phyloP scores from a whole-genome alignment of 192 early-diverging fungal genomes.

The Podila verticillata region DNA sequence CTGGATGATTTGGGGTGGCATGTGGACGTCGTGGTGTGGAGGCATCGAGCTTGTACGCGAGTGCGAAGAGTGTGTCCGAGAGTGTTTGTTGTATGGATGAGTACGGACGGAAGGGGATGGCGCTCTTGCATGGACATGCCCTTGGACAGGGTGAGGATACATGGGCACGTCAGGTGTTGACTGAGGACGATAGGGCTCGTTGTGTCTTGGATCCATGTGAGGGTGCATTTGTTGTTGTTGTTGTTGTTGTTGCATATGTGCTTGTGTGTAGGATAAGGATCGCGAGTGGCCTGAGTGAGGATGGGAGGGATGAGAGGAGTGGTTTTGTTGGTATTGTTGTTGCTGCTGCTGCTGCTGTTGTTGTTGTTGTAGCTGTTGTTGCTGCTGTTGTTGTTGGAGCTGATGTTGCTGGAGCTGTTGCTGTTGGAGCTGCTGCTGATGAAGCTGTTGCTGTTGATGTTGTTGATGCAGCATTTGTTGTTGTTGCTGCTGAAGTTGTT shows the following conservation, averaged over 20 bases:
- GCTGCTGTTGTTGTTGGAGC: no score
- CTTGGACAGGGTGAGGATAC: background rate
- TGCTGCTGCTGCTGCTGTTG: no score
- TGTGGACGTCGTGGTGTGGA: background rate
- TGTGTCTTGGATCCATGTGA: no score
- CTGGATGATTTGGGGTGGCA: background rate
- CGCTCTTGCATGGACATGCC: background rate
- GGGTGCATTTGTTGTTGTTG: no score
- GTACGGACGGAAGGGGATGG: background rate
- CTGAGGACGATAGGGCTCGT: no score
- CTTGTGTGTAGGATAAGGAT: no score
- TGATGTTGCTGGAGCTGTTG: no score
- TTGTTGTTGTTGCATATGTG: no score
- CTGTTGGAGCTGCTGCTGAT: no score
- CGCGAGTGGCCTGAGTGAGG: no score
- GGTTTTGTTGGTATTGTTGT: background rate
- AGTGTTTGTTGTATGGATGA: constrained; percentile 3
- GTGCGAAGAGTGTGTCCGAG: background rate
- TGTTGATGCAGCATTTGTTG: background rate
- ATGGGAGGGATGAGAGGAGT: background rate
- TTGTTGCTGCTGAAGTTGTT: background rate
- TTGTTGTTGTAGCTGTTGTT: no score
- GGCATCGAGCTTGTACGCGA: background rate
- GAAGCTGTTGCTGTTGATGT: background rate
- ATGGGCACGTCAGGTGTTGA: background rate